phyloP scores from a whole-genome alignment of 305 asterid genomes.

The Euphrasia arctica region DNA sequence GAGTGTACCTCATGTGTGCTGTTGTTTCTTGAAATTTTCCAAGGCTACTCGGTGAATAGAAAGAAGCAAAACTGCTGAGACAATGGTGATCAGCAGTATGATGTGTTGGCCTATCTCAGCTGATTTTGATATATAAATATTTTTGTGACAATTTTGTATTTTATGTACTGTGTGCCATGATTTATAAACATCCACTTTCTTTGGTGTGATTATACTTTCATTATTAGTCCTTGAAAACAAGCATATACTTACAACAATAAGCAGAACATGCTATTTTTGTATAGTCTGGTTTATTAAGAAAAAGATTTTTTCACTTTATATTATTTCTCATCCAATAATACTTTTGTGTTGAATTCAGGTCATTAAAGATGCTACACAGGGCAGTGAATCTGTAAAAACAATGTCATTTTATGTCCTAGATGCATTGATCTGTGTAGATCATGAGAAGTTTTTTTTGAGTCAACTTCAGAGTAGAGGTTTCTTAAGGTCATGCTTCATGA shows the following conservation, averaged over 20 bases:
- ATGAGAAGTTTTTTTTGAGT: slow-evolving; percentile 77
- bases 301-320: not conserved
- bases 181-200: too few species aligned
- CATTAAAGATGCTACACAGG: slow-evolving; percentile 85
- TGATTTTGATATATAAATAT: not conserved
- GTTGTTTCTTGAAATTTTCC: not conserved
- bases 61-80: too few species aligned
- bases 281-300: not conserved
- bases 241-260: too few species aligned
- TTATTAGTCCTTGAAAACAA: too few species aligned
- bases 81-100: not conserved
- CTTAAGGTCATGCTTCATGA: slow-evolving; percentile 72
- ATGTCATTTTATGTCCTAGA: slow-evolving; percentile 74
- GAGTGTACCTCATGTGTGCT: not conserved
- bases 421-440: slow-evolving; percentile 80
- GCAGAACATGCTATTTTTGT: slow-evolving; percentile 8
- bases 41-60: not conserved
- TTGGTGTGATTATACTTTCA: too few species aligned
- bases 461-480: slow-evolving; percentile 95
- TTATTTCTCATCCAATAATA: slow-evolving; percentile 4
- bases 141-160: too few species aligned
- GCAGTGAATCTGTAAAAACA: slow-evolving; percentile 81
- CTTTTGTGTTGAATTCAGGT: slow-evolving; percentile 45
- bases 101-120: not conserved
- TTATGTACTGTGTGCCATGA: too few species aligned